These are phyloP conservation scores for Fomitopsis pulvina DNA, from an alignment of 768 basidiomycete genomes.

Conservation along the genomic window DNA sequence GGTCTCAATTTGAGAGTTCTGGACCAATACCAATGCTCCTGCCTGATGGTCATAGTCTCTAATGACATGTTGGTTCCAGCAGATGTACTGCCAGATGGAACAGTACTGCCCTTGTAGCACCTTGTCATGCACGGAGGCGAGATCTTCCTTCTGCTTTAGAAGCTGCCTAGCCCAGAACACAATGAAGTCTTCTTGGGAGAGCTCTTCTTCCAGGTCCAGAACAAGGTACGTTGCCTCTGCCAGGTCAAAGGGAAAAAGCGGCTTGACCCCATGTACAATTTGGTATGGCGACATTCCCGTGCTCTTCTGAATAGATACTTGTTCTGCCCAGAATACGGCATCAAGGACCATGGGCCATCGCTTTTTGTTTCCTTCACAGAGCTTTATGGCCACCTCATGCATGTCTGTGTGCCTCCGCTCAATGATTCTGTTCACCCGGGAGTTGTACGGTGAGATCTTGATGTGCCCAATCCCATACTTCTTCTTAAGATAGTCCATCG, in stretches of 20 bases:
- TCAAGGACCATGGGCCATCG: constrained; percentile 19
- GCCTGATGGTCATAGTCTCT: constrained; percentile 21
- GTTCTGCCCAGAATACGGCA: constrained; percentile 31
- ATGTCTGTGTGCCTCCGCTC: constrained; percentile 17
- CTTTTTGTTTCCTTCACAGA: constrained; percentile 9
- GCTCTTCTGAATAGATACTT: constrained; percentile 21
- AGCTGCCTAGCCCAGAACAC: constrained; percentile 5
- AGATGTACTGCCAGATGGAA: constrained; percentile 11
- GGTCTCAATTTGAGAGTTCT: constrained; percentile 22
- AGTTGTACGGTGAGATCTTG: constrained; percentile 18
- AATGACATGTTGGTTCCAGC: constrained; percentile 12
- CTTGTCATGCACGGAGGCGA: constrained; percentile 2
- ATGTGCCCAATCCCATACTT: constrained; percentile 33
- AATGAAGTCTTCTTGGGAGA: constrained; percentile 15
- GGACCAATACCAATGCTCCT: constrained; percentile 23
- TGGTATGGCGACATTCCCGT: constrained; percentile 29
- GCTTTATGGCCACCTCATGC: constrained; percentile 16
- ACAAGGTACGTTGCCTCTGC: constrained; percentile 13
- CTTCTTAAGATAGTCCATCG: constrained; percentile 17
- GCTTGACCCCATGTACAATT: constrained; percentile 13
- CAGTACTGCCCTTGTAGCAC: constrained; percentile 5
- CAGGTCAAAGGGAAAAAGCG: constrained; percentile 18
- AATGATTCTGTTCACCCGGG: constrained; percentile 18
- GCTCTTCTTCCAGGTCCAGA: constrained; percentile 4
- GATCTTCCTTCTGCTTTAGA: constrained; percentile 11